phyloP scores from a whole-genome alignment of 345 rosid species.

The Eutrema japonicum region DNA sequence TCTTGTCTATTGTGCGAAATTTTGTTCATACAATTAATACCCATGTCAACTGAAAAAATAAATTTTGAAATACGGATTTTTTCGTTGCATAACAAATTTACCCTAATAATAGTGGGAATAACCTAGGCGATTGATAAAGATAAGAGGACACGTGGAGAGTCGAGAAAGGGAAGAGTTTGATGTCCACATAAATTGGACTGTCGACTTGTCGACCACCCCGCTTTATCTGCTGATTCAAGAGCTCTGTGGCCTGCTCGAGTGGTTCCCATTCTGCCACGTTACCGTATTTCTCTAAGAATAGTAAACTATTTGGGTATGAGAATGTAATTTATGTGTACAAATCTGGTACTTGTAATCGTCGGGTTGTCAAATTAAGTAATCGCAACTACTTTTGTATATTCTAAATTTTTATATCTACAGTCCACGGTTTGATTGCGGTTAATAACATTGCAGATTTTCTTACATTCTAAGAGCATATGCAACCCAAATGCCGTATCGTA shows the following conservation, averaged over 20 bases:
- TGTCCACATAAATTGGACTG: slow-evolving; percentile 63
- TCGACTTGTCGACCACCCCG: slow-evolving; percentile 86
- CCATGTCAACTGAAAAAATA: background rate
- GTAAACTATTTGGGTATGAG: slow-evolving; percentile 30
- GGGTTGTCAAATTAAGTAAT: slow-evolving; percentile 14
- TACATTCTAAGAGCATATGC: too few species aligned
- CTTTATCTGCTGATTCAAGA: slow-evolving; percentile 52
- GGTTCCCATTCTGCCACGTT: slow-evolving; percentile 40
- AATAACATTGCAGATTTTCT: too few species aligned
- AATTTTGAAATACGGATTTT: background rate
- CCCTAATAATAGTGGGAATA: background rate
- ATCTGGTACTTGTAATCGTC: slow-evolving; percentile 26
- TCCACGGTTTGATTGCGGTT: too few species aligned
- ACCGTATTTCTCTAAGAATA: slow-evolving; percentile 11
- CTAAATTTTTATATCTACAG: too few species aligned
- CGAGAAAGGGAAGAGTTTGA: slow-evolving; percentile 27
- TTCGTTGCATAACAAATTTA: slow-evolving; percentile 4
- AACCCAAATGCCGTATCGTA: too few species aligned
- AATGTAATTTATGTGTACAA: slow-evolving; percentile 29
- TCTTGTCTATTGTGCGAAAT: too few species aligned
- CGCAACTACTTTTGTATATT: background rate
- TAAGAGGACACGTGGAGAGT: slow-evolving; percentile 55
- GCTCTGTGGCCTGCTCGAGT: slow-evolving; percentile 24
- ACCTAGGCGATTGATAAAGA: slow-evolving; percentile 40
- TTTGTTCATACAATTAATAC: too few species aligned